phyloP scores from a whole-genome alignment of 495 filamentous ascomycete genomes.

The Penicillium salamii region DNA sequence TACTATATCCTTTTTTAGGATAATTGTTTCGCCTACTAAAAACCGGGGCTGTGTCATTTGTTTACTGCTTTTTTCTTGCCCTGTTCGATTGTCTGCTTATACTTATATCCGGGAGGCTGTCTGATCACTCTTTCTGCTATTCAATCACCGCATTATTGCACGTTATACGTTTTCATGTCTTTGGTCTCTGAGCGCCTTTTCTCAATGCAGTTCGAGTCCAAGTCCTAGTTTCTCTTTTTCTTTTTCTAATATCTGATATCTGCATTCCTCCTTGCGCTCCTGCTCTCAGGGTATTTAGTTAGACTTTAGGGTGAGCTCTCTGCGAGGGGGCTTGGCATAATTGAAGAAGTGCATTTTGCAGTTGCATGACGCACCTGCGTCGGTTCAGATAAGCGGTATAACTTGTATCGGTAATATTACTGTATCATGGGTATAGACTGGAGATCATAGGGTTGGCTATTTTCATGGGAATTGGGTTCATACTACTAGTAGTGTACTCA shows the following conservation, averaged over 20 bases:
- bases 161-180: constrained; percentile 12
- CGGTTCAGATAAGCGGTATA: not conserved
- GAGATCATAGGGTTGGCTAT: too few species aligned
- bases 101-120: constrained; percentile 42
- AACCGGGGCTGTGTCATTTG: constrained; percentile 24
- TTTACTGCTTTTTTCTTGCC: constrained; percentile 12
- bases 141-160: constrained; percentile 10
- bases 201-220: constrained; percentile 4
- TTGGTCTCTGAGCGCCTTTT: constrained; percentile 14
- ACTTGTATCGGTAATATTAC: too few species aligned
- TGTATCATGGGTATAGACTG: too few species aligned
- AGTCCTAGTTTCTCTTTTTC: too few species aligned
- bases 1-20: constrained; percentile 8
- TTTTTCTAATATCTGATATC: too few species aligned
- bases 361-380: constrained; percentile 1
- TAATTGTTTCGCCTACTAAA: constrained; percentile 20
- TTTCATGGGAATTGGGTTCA: too few species aligned
- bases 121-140: constrained; percentile 38
- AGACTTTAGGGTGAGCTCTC: too few species aligned
- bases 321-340: constrained; percentile 8
- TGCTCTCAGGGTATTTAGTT: too few species aligned
- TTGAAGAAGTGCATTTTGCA: constrained; percentile 3
- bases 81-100: constrained; percentile 16
- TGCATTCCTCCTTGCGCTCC: too few species aligned
- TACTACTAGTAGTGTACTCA: too few species aligned